These are phyloP conservation scores for Lanmaoa rubissima DNA, from an alignment of 768 basidiomycete genomes.

Conservation along the genomic window DNA sequence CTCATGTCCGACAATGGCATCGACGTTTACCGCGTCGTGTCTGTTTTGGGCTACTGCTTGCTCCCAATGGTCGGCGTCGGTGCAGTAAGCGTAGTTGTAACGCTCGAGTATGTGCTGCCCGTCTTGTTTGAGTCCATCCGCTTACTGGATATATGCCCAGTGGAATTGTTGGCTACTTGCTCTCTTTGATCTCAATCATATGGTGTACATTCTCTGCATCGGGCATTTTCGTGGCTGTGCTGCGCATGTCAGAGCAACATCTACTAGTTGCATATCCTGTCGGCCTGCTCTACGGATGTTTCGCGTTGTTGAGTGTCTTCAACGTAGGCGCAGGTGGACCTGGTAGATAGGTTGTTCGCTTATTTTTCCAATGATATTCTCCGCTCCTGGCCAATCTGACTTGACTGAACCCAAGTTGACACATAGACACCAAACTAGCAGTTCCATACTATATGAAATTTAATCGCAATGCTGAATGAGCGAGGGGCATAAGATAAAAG, in stretches of 20 bases:
- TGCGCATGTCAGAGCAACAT: constrained; percentile 94
- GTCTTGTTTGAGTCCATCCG: not conserved
- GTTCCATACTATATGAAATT: not conserved
- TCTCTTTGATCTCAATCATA: constrained; percentile 78
- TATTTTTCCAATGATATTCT: constrained; percentile 10
- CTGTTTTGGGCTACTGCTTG: constrained; percentile 94
- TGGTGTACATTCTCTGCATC: constrained; percentile 99
- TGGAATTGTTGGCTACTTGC: constrained; percentile 79
- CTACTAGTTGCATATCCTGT: constrained; percentile 96
- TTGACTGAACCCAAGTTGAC: not conserved
- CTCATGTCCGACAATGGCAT: constrained; percentile 95
- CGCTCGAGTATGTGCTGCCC: constrained; percentile 71
- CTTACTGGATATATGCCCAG: constrained; percentile 38
- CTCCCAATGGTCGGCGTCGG: constrained; percentile 96
- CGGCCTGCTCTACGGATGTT: constrained; percentile 90
- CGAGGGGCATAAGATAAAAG: not conserved
- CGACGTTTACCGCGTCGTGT: constrained; percentile 92
- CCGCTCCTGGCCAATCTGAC: not conserved
- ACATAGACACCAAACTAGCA: not conserved
- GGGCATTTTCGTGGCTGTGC: constrained; percentile 91
- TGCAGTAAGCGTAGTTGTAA: constrained; percentile 80
- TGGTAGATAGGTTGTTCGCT: constrained; percentile 27
- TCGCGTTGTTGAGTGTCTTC: constrained; percentile 91
- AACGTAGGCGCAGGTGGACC: constrained; percentile 46
- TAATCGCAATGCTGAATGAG: not conserved